Evolutionary conservation across 345 rosid genomes (phyloP).

Genomic region (Physaria fendleri): DNA sequence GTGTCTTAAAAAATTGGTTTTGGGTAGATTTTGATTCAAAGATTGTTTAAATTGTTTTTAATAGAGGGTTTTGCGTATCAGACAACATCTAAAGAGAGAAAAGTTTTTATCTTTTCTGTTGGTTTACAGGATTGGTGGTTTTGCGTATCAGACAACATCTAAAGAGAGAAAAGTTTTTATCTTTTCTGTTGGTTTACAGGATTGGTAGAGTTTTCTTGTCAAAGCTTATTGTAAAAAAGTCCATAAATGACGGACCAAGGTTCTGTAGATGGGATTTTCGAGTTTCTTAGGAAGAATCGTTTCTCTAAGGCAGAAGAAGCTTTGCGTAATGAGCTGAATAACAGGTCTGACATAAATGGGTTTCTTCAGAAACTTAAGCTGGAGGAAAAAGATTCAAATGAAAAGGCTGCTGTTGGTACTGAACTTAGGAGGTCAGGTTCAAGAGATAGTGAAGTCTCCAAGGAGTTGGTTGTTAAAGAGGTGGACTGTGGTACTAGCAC

Average conservation of each 20-base stretch:
- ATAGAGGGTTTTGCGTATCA: constrained; percentile 1
- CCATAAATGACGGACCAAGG: constrained; percentile 55
- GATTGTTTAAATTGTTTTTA: not conserved
- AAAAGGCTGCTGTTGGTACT: constrained; percentile 12
- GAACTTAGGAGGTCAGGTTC: constrained; percentile 38
- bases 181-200: constrained; percentile 35
- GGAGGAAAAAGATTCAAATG: constrained; percentile 47
- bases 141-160: constrained; percentile 9
- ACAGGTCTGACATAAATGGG: constrained; percentile 67
- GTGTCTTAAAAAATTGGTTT: constrained; percentile 1
- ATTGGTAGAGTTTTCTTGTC: constrained; percentile 20
- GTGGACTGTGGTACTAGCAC: constrained; percentile 66
- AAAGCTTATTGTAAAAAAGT: constrained; percentile 21
- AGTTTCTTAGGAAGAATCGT: constrained; percentile 66
- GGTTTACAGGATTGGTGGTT: constrained; percentile 36
- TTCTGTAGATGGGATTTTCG: constrained; percentile 70
- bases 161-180: not conserved
- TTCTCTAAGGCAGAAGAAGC: constrained; percentile 96
- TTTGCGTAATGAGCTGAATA: constrained; percentile 69
- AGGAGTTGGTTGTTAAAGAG: constrained; percentile 89
- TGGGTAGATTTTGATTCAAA: not conserved
- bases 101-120: not conserved
- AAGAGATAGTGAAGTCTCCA: constrained; percentile 45
- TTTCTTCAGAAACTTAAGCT: constrained; percentile 55
- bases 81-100: not conserved